Evolutionary conservation across 192 early-diverging fungal species (phyloP), one percentile per base, ranked within the genome.

Genomic region (Umbelopsis vinacea): DNA sequence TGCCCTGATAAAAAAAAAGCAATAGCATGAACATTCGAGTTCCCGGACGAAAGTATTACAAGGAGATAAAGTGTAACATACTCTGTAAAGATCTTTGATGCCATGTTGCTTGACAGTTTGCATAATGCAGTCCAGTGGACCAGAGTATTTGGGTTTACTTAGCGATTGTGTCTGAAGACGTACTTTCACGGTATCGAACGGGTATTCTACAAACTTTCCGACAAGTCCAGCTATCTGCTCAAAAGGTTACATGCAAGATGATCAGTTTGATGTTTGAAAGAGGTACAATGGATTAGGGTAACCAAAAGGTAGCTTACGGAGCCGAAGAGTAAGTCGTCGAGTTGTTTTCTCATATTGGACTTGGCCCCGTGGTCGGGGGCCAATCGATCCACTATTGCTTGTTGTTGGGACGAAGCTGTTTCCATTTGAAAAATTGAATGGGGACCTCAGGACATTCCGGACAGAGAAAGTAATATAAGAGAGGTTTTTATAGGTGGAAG

Each of bases 171-270:
- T 89, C 74, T 99, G 97, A 43, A 99, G 86, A 4, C 96, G 92
- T 11, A 98, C 96, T 66, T 97, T 95, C 82, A 97, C 83, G 4
- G 95, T 96, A 83, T 97, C 97, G 76, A 97, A 97, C 4, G 97
- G 96, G 67, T 93, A 97, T 79, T 99, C 96, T 73, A 99, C 89
- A 69, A 94, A 85, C 86, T 97, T 97, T 80, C 94, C 97, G 23
- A 90, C 85, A 71, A 97, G 89, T 33, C 97, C 97, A 5, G 94
- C 89, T 15, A 96, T 71, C 92, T 94, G 67, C 6, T 66, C 19
- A 66, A 70, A 23, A 29, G 3, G 48, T 6, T 50, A 50, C 12
- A 17, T 29, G 3, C 3, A 35, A 17, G 14, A 63, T 63, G 26
- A 17, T 29, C 15, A 35, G 37, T 63, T 6, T 12, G 19, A 4